A percentile compares a stretch with the other conserved stretches of the same genome.
Evolutionary conservation across 345 rosid genomes (phyloP).

Genomic region (Arabis hirsuta): DNA sequence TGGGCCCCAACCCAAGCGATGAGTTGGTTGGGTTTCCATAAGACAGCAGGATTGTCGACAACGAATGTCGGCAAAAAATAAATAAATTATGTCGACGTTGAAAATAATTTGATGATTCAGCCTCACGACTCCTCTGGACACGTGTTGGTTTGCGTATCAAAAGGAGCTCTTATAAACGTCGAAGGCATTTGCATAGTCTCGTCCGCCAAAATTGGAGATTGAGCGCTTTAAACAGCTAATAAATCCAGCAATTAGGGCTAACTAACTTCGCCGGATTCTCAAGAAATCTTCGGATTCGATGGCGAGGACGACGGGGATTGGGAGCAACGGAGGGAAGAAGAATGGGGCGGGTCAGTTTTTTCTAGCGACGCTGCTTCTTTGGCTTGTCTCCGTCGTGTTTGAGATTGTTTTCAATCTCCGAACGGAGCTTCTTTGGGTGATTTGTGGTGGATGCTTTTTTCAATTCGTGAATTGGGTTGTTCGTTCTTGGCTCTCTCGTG

Average conservation of each 20-base stretch:
- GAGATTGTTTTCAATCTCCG: conserved; percentile 71
- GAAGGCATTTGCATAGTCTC: neutral
- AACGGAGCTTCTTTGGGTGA: conserved; percentile 55
- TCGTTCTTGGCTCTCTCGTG: conserved; percentile 66
- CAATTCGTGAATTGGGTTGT: conserved; percentile 70
- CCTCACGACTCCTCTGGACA: neutral
- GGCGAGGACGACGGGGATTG: conserved; percentile 35
- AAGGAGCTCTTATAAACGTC: conserved; percentile 8
- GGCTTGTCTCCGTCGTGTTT: conserved; percentile 78
- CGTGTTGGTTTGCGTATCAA: conserved; percentile 24
- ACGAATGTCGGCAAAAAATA: conserved; percentile 30
- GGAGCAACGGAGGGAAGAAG: conserved; percentile 40
- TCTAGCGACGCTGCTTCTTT: conserved; percentile 81
- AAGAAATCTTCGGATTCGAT: neutral
- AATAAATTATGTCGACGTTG: conserved; percentile 6
- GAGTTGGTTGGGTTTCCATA: neutral
- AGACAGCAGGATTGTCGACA: conserved; percentile 15
- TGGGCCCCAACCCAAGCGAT: too few relatives aligned
- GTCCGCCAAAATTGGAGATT: conserved; percentile 35
- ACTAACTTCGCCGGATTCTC: neutral
- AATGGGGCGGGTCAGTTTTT: conserved; percentile 63
- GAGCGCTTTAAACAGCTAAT: neutral
- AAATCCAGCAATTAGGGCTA: conserved; percentile 17
- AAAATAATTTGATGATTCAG: conserved; percentile 19
- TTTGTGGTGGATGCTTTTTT: conserved; percentile 64